Evolutionary conservation across 495 filamentous ascomycete genomes (phyloP), one percentile per base, ranked within the genome.

Genomic region (Penicillium daleae): DNA sequence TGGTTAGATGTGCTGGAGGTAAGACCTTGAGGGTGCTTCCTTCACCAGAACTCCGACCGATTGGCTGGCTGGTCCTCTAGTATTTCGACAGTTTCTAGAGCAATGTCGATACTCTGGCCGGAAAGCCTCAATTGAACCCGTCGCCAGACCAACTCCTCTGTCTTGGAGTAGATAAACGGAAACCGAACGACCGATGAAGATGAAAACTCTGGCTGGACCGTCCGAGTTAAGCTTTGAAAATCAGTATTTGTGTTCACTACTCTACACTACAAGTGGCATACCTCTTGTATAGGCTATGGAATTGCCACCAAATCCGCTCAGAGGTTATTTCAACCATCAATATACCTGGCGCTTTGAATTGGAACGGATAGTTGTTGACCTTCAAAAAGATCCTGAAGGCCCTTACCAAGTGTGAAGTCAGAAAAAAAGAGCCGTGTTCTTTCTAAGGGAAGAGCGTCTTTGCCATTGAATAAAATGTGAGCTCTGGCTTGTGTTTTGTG

Each of bases 81-180:
- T 39, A 39, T 39, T 39, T 17, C 35, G 35, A 39, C 35, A 15
- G 35, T 39, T 15, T 39, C 35, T 17, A 39, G 35, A 39, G 35
- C 35, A 39, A 51, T 52, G 44, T 59, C 39, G 32, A 59, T 59
- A 37, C 57, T 60, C 46, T 63, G 60, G 31, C 60, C 60, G 29
- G 46, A 58, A 46, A 58, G 60, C 60, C 57, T 63, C 21, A 46
- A 57, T 49, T 59, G 56, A 44, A 59, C 56, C 61, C 56, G 59
- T 32, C 59, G 58, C 61, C 56, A 64, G 32, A 63, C 61, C 21
- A 63, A 49, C 56, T 59, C 56, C 49, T 59, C 56, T 22, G 61
- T 63, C 56, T 63, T 63, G 19, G 61, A 59, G 52, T 55, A 63
- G 17, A 59, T 58, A 32, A 59, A 63, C 33, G 61, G 61, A 39